Evolutionary conservation across 2,329 filamentous ascomycete genomes (phyloP).

Genomic region (Ophiostoma himal-ulmi): DNA sequence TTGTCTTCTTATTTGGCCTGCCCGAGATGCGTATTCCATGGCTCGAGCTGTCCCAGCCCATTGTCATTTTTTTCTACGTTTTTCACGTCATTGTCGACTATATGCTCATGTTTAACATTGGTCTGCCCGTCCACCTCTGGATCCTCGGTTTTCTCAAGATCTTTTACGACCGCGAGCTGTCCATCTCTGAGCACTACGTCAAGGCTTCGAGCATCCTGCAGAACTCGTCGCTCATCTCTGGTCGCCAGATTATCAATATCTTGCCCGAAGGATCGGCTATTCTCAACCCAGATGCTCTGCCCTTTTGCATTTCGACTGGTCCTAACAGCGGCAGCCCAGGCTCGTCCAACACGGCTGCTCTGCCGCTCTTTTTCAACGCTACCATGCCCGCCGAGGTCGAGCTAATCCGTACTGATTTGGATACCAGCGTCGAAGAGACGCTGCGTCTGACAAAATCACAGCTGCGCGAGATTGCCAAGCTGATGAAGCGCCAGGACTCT

Average conservation of each 20-base stretch:
- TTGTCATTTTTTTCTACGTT: slow-evolving; percentile 65
- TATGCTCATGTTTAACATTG: slow-evolving; percentile 88
- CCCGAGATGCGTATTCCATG: slow-evolving; percentile 89
- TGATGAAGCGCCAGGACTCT: slow-evolving; percentile 46
- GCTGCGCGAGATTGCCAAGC: slow-evolving; percentile 66
- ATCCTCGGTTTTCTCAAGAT: slow-evolving; percentile 68
- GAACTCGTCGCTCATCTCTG: slow-evolving; percentile 88
- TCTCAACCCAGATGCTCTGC: slow-evolving; percentile 72
- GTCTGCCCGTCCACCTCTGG: slow-evolving; percentile 66
- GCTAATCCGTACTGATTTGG: slow-evolving; percentile 77
- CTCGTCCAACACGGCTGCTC: slow-evolving; percentile 32
- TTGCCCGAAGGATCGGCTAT: slow-evolving; percentile 89
- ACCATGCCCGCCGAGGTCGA: slow-evolving; percentile 86
- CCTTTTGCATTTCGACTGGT: slow-evolving; percentile 71
- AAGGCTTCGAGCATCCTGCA: slow-evolving; percentile 82
- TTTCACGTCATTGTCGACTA: slow-evolving; percentile 68
- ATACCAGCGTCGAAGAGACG: slow-evolving; percentile 68
- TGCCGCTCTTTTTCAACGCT: slow-evolving; percentile 91
- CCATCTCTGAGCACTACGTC: slow-evolving; percentile 88
- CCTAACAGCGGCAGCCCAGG: slow-evolving; percentile 48
- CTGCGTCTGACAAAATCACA: slow-evolving; percentile 70
- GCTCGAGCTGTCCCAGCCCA: slow-evolving; percentile 81
- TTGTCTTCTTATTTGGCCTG: slow-evolving; percentile 77
- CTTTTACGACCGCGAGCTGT: slow-evolving; percentile 86
- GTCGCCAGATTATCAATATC: slow-evolving; percentile 96